Evolutionary conservation across 1,139 yeast genomes (phyloP), one percentile per base, ranked within the genome.

Genomic region (Candida sanyaensis): DNA sequence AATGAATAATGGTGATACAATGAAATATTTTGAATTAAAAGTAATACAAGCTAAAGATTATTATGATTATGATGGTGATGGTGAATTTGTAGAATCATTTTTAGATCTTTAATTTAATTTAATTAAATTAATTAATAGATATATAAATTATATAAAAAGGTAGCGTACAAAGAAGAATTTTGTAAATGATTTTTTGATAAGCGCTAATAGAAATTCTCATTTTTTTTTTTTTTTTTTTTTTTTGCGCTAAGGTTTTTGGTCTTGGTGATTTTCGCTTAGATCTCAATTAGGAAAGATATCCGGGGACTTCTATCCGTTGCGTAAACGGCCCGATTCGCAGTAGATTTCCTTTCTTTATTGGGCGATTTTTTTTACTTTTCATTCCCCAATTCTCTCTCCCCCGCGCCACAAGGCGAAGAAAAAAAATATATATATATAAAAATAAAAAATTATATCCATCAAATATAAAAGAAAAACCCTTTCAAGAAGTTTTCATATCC

Each of bases 1-100:
- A 29, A 73, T 75, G 31, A 75, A 75, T 43, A 72, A 72, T 46
- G 65, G 64, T 4, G 61, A 59, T 45, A 57, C 70, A 24, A 75
- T 75, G 72, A 69, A 71, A 37, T 66, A 65, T 50, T 75, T 72
- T 50, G 80, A 75, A 54, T 63, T 75, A 41, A 66, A 67, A 42
- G 59, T 75, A 32, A 64, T 75, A n/a, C 71, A 71, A 45, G 64
- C 77, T 1, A 59, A 63, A 49, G 62, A 64, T 9, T 64, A 57
- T 44, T 75, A 60, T 52, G 60, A 53, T 26, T 62, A 66, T 47
- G 46, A 50, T 21, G 67, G 61, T n/a, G 46, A 55, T 10, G 66
- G 73, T 12, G 61, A 58, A 44, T 53, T 61, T 49, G 31, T 41
- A 31, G 56, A 52, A 17, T 23, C 42, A 36, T 42, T 44, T 8